Evolutionary conservation across 2,329 filamentous ascomycete species (phyloP).

Genomic region (Exutisphaerella laricina): DNA sequence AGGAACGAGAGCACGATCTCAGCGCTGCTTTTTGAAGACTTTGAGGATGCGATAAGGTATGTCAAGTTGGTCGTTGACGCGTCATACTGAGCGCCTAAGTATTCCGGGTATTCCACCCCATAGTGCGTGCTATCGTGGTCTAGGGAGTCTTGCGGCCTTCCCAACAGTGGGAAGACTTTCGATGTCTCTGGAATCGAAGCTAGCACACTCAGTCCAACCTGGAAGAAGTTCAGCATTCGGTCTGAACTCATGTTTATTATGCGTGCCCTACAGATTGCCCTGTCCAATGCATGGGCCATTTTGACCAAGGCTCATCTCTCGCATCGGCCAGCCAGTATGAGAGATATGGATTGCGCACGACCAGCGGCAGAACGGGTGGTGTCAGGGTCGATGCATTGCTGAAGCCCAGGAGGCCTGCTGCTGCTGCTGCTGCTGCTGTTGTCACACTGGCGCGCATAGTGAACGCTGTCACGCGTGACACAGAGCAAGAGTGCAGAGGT

Average conservation of each 20-base stretch:
- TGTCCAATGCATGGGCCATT: constrained; percentile 84
- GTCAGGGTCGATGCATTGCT: constrained; percentile 49
- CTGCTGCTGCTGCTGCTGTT: too few species aligned
- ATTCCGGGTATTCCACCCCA: constrained; percentile 54
- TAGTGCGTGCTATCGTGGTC: constrained; percentile 44
- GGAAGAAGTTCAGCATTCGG: constrained; percentile 11
- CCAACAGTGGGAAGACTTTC: constrained; percentile 59
- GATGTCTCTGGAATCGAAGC: constrained; percentile 56
- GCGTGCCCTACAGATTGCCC: constrained; percentile 53
- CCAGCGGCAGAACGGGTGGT: constrained; percentile 48
- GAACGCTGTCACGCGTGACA: too few species aligned
- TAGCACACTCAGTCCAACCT: constrained; percentile 59
- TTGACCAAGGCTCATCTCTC: constrained; percentile 68
- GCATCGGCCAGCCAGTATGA: constrained; percentile 58
- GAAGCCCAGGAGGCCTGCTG: constrained; percentile 30
- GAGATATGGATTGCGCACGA: constrained; percentile 48
- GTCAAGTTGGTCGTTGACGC: constrained; percentile 66
- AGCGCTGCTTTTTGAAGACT: constrained; percentile 32
- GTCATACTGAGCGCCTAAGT: constrained; percentile 59
- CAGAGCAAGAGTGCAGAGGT: too few species aligned
- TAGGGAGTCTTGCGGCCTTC: constrained; percentile 60
- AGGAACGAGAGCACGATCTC: constrained; percentile 61
- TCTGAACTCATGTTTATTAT: constrained; percentile 16
- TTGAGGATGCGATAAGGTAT: constrained; percentile 51
- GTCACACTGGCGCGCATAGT: constrained; percentile 24